A percentile compares a stretch with the other conserved stretches of the same genome.
Conservation (phyloP, 2,329 filamentous ascomycete species). For the Calonectria hongkongensis region DNA sequence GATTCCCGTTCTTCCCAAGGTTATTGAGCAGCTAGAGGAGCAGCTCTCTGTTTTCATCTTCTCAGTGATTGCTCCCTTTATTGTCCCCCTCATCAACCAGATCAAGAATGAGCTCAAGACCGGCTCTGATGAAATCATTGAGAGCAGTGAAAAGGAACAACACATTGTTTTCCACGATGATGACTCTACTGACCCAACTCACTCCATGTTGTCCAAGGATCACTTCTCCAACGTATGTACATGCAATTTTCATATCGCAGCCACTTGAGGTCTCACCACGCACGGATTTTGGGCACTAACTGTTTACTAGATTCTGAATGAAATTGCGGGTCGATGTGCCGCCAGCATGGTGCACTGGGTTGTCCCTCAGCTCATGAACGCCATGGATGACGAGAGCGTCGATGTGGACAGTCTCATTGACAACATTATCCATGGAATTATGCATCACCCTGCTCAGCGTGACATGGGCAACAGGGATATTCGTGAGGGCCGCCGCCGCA, state of each 20-base stretch:
- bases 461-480: constrained; percentile 81
- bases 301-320: constrained; percentile 80
- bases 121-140: constrained; percentile 90
- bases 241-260: not conserved
- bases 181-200: constrained; percentile 85
- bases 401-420: constrained; percentile 83
- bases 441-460: constrained; percentile 91
- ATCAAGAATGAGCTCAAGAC: constrained; percentile 91
- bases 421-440: constrained; percentile 86
- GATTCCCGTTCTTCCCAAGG: constrained; percentile 88
- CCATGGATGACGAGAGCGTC: constrained; percentile 85
- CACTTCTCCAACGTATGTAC: constrained; percentile 87
- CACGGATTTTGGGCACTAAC: constrained; percentile 15
- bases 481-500: constrained; percentile 81
- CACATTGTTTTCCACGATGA: constrained; percentile 91
- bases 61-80: constrained; percentile 90
- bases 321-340: constrained; percentile 88
- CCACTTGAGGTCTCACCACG: not conserved
- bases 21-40: constrained; percentile 90
- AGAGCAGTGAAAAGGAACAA: constrained; percentile 89
- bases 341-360: constrained; percentile 88
- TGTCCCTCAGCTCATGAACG: constrained; percentile 90
- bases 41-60: constrained; percentile 94
- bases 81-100: constrained; percentile 89
- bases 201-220: constrained; percentile 97